Evolutionary conservation across 768 basidiomycete genomes (phyloP), one percentile per base, ranked within the genome.

Genomic region (Xerocomellus amylosporus): DNA sequence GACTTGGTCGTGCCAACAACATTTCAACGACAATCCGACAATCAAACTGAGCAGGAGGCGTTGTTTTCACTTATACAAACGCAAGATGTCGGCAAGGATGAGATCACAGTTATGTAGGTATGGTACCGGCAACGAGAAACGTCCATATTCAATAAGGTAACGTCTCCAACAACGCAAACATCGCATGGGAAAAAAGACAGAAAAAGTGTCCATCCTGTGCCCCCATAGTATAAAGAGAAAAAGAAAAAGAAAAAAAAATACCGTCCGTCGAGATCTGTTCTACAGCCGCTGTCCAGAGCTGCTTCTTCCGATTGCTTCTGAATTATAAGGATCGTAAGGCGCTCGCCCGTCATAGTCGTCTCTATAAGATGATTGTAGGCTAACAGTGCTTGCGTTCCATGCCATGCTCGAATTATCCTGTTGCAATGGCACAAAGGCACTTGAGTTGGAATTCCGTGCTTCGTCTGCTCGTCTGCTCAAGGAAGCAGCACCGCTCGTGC

Each of bases 361-460:
- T 50, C 64, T 71, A 60, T 74, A 75, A 17, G 74, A 73, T 28
- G 72, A 62, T 36, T 72, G 68, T 59, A 86, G 65, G 62, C 75
- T 79, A 34, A 68, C 66, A 19, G 67, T 75, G 65, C 84, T 87
- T 44, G 75, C 74, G 59, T 82, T 82, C 84, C 84, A 86, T 45
- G 78, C 75, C 60, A 75, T 76, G 61, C 79, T 82, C 51, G 74
- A 61, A 63, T 82, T 84, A 51, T 79, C 80, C 65, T 85, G 85
- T 59, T 82, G 80, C 62, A 90, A 68, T n/a, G 88, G 87, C 48
- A 86, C 74, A 63, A 89, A 88, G 34, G 86, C 80, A 58, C 84
- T 85, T 62, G 85, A 83, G 72, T 86, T 82, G 58, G 85, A 84
- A 71, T 71, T 71, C 38, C 83, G 73, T 40, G 37, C 41, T 10